Base-by-base conservation (phyloP, 371 early-diverging fungal genomes). In the Mucor mucedo region DNA sequence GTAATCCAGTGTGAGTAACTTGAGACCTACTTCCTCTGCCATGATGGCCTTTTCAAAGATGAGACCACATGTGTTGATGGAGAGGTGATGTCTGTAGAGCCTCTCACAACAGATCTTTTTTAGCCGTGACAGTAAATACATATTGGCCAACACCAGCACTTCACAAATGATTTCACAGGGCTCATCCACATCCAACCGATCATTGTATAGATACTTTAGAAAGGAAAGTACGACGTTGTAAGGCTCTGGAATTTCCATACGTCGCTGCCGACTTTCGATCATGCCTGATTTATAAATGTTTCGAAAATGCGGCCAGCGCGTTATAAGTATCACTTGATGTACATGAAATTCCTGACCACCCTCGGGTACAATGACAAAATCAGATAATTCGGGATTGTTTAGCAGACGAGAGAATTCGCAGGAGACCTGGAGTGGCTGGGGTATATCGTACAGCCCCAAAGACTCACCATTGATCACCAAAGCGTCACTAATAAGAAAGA, bases 231-330 rank as follows among this genome's bases (percentile, higher is more conserved):
- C 83, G 1, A 84, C 82, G 9, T 74, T 70, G 54, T 83, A 77
- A 0, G 88, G 79, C 44, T 89, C 91, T 1, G 86, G 85, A 8
- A 91, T 75, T 21, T 77, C 75, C 78, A 91, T 79, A 7, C 82
- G 69, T 29, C 73, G 76, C 33, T 74, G 66, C 40, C 79, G 77
- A 4, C 85, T 74, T 65, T 91, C 91, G 10, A 81, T 77, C 89
- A 89, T 89, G 21, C 89, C 89, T 0, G 87, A 86, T 33, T 79
- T 77, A 66, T 82, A 76, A 58, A 91, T 78, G 55, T 86, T 86
- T 32, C 72, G 63, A 56, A 89, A 91, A 68, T 89, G 88, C 49
- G 89, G 85, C 91, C 91, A 91, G 60, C 91, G 87, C 52, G 89
- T 77, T 41, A 85, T 76, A 5, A 91, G 72, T 29, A 91, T 79